Conservation (phyloP, 768 basidiomycete species). For the Pleurotus citrinopileatus region DNA sequence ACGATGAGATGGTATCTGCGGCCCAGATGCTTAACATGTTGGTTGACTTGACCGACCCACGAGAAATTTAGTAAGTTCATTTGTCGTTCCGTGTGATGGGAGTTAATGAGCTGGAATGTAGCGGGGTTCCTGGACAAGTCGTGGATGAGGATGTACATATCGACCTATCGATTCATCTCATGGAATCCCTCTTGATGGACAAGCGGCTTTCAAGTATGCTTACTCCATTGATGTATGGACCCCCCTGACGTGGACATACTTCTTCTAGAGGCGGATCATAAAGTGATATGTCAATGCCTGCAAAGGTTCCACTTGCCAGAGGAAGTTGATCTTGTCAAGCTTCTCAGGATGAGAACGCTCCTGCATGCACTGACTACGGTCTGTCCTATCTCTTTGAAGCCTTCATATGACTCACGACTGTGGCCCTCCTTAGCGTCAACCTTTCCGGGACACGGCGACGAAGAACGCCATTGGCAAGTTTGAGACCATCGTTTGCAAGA, state of each 20-base stretch:
- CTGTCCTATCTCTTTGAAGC: constrained; percentile 16
- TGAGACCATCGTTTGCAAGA: constrained; percentile 61
- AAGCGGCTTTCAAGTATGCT: too few relatives aligned
- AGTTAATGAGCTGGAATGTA: constrained; percentile 8
- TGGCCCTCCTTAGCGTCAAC: constrained; percentile 29
- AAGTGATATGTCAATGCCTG: constrained; percentile 62
- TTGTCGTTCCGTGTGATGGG: too few relatives aligned
- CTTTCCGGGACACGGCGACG: constrained; percentile 50
- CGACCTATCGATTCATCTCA: constrained; percentile 47
- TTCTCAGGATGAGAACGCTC: constrained; percentile 60
- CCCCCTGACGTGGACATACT: too few relatives aligned
- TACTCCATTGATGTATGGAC: too few relatives aligned
- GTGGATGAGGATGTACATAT: constrained; percentile 38
- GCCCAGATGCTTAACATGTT: constrained; percentile 61
- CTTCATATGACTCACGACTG: not conserved
- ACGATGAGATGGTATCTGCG: constrained; percentile 55
- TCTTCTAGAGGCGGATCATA: constrained; percentile 60
- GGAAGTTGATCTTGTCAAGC: constrained; percentile 63
- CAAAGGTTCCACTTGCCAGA: constrained; percentile 68
- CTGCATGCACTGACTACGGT: constrained; percentile 60
- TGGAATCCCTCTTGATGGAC: too few relatives aligned
- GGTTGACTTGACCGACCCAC: constrained; percentile 75
- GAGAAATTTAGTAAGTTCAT: constrained; percentile 27
- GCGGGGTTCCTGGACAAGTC: constrained; percentile 18
- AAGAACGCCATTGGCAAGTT: constrained; percentile 76